These are phyloP conservation scores for Rhizopus arrhizus DNA, from an alignment of 371 early-diverging fungal genomes.

Conservation along the genomic window DNA sequence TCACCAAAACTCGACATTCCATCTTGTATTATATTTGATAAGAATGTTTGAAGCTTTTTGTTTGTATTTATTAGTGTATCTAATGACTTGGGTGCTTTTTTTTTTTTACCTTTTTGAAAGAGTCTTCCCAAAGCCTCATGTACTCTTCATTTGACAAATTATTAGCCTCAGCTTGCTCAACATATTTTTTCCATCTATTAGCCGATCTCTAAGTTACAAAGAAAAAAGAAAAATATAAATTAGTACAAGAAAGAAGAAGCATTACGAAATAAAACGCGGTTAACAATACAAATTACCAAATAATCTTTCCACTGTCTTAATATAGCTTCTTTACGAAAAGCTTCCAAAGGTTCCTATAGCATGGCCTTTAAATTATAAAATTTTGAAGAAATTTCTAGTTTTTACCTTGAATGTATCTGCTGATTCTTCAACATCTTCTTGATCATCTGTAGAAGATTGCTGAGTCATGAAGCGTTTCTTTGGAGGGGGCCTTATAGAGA, in stretches of 20 bases:
- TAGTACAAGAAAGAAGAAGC: neutral
- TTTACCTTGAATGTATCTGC: conserved; percentile 28
- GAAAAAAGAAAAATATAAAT: neutral
- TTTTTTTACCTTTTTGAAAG: conserved; percentile 23
- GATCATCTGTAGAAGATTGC: conserved; percentile 20
- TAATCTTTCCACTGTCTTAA: conserved; percentile 38
- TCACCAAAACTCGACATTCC: conserved; percentile 21
- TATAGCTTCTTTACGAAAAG: conserved; percentile 34
- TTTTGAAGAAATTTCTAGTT: neutral
- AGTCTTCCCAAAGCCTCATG: conserved; percentile 24
- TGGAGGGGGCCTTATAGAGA: conserved; percentile 31
- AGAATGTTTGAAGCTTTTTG: conserved; percentile 23
- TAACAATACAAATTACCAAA: conserved; percentile 14
- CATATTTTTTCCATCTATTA: conserved; percentile 23
- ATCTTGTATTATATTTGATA: conserved; percentile 23
- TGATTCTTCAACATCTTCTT: conserved; percentile 24
- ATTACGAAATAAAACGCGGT: neutral
- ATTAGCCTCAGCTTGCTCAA: conserved; percentile 23
- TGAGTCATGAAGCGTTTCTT: conserved; percentile 33
- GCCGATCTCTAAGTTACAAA: conserved; percentile 22
- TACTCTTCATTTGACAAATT: conserved; percentile 13
- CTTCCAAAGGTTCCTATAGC: conserved; percentile 34
- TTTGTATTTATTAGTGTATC: neutral
- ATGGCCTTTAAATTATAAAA: neutral
- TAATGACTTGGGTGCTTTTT: too few species aligned